Base-by-base conservation (phyloP, 2,329 filamentous ascomycete species). In the Arthrobotrys megalospora region DNA sequence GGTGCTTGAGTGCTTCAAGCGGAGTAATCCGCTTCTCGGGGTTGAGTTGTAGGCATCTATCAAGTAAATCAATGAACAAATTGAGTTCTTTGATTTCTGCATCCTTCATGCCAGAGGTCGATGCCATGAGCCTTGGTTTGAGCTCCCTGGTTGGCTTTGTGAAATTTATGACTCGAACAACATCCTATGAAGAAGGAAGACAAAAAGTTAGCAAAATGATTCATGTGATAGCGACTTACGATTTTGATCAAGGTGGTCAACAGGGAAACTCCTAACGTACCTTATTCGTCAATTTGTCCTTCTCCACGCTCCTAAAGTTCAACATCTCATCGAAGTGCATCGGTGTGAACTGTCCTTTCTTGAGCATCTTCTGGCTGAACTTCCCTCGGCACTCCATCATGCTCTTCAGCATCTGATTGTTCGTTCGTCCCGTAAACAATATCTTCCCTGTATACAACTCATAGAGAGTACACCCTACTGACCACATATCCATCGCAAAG, bases 391-490 rank as follows among this genome's bases (percentile, higher is more conserved):
- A 94, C 83, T 99, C 95, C 91, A 97, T 97, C 82, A 99, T 97
- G 19, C 92, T 91, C 80, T 93, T 92, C 77, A 99, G 89, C 96
- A 99, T 99, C 86, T 97, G 94, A 83, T 99, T 99, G 86, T 99
- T 99, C 85, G 93, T 96, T 80, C 93, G 90, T 76, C 96, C 96
- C 0, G 93, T 94, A 84, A 99, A 99, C 36, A 99, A 87, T 73
- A 99, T 98, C 84, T 97, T 97, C 82, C 96, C 96, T 0, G 96
- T 98, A 86, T 97, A 98, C 47, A 99, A 87, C 85, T 99, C 96
- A 84, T 97, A 99, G 34, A 98, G 87, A 0, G 96, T 99, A 85
- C 96, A 99, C 43, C 96, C 96, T 80, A 98, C 93, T 6, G 95
- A 96, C 96, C 96, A 99, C 87, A 97, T 93, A 84, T 99, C 96